phyloP scores from a whole-genome alignment of 2,329 filamentous ascomycete species.

The Cytospora chrysosperma region DNA sequence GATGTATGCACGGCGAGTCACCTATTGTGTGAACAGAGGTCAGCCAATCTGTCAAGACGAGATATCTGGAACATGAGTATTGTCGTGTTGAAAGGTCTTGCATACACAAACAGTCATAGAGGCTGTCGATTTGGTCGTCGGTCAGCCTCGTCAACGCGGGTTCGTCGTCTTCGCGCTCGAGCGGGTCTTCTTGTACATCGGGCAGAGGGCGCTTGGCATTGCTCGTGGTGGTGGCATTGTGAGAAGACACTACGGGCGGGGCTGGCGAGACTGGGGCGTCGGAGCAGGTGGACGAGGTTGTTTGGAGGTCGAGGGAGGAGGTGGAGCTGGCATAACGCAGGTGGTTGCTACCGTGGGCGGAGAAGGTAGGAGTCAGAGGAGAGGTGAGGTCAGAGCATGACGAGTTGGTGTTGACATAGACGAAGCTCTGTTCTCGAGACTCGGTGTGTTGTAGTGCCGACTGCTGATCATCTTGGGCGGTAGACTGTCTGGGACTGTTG shows the following conservation, averaged over 20 bases:
- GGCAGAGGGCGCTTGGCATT: slow-evolving; percentile 67
- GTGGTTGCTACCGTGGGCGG: slow-evolving; percentile 48
- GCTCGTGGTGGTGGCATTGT: slow-evolving; percentile 36
- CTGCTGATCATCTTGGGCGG: slow-evolving; percentile 2
- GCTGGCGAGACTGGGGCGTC: slow-evolving; percentile 58
- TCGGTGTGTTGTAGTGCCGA: not conserved
- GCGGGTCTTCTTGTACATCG: slow-evolving; percentile 80
- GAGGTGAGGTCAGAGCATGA: slow-evolving; percentile 67
- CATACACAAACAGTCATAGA: slow-evolving; percentile 75
- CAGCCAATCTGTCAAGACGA: not conserved
- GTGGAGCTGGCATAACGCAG: slow-evolving; percentile 66
- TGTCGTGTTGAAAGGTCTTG: slow-evolving; percentile 28
- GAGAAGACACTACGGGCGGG: slow-evolving; percentile 33
- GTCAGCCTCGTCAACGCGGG: slow-evolving; percentile 43
- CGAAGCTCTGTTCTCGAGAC: slow-evolving; percentile 14
- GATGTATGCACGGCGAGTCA: slow-evolving; percentile 61
- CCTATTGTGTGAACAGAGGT: slow-evolving; percentile 42
- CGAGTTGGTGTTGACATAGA: slow-evolving; percentile 49
- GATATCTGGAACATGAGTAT: not conserved
- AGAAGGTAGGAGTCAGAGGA: slow-evolving; percentile 70
- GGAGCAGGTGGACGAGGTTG: slow-evolving; percentile 36
- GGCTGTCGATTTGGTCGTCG: slow-evolving; percentile 44
- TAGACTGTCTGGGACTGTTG: not conserved
- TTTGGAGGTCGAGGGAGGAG: slow-evolving; percentile 70
- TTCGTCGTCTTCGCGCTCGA: slow-evolving; percentile 63